Conservation (phyloP, 345 rosid genomes). For the Rhodamnia argentea region DNA sequence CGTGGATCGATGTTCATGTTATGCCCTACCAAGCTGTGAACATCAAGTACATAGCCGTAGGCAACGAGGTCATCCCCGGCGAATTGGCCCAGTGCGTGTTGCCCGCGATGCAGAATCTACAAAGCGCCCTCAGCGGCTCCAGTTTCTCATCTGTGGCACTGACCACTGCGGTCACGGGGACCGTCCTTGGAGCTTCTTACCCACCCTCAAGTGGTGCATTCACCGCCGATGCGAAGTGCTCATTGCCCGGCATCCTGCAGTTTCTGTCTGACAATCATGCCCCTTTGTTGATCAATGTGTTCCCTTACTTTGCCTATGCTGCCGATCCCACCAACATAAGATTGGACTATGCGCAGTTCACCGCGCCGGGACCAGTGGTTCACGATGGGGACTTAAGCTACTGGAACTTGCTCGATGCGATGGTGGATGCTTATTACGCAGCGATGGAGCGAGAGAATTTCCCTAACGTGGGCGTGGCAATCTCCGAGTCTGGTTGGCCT, state of each 20-base stretch:
- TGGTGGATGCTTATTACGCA: slow-evolving; percentile 14
- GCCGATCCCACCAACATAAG: slow-evolving; percentile 10
- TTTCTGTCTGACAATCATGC: slow-evolving; percentile 1
- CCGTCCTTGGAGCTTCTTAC: slow-evolving; percentile 13
- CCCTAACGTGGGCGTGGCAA: not conserved
- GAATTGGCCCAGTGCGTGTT: not conserved
- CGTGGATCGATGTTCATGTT: slow-evolving; percentile 16
- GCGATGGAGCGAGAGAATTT: slow-evolving; percentile 16
- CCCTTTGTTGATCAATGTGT: slow-evolving; percentile 23
- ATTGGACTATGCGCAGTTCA: slow-evolving; percentile 18
- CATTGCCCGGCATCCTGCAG: slow-evolving; percentile 6
- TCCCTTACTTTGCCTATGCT: slow-evolving; percentile 32
- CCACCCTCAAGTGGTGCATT: slow-evolving; percentile 31
- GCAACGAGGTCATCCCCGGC: slow-evolving; percentile 38
- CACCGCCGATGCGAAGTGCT: not conserved
- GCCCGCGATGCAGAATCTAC: slow-evolving; percentile 18
- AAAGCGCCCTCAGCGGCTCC: not conserved
- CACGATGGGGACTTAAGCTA: slow-evolving; percentile 14
- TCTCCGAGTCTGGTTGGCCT: slow-evolving; percentile 3
- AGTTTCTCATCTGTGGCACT: slow-evolving; percentile 8
- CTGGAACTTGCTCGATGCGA: slow-evolving; percentile 21
- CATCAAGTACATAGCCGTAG: slow-evolving; percentile 14
- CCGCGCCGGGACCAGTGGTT: not conserved
- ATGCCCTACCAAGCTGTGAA: slow-evolving; percentile 12
- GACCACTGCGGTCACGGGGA: slow-evolving; percentile 8